Percentiles rank a stretch among this genome's conserved stretches.
Conservation (phyloP, 2,329 filamentous ascomycete species). For the Alternaria sp. region DNA sequence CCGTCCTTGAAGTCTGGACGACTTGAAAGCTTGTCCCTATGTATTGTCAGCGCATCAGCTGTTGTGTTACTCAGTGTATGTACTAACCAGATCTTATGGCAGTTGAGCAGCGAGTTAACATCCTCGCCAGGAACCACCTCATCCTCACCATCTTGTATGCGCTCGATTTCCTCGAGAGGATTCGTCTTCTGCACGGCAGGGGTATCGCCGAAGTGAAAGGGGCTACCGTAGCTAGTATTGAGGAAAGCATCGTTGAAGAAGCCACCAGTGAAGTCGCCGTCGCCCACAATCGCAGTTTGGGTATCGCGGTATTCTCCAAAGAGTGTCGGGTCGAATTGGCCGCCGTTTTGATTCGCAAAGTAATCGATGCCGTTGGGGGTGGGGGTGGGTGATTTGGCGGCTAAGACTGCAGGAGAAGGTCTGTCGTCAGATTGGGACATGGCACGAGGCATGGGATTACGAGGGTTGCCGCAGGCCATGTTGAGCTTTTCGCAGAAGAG, state of each 20-base stretch:
- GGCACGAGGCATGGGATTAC: slow-evolving; percentile 62
- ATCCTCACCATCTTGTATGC: slow-evolving; percentile 75
- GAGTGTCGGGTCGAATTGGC: slow-evolving; percentile 87
- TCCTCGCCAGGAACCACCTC: slow-evolving; percentile 67
- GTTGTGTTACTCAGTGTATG: neutral
- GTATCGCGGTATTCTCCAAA: slow-evolving; percentile 94
- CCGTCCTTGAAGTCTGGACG: slow-evolving; percentile 88
- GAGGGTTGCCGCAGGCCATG: slow-evolving; percentile 63
- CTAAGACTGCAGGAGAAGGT: slow-evolving; percentile 49
- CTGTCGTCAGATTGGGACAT: slow-evolving; percentile 55
- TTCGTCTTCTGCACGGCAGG: slow-evolving; percentile 62
- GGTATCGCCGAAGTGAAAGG: slow-evolving; percentile 73
- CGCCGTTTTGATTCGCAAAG: slow-evolving; percentile 80
- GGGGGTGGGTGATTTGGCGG: slow-evolving; percentile 43
- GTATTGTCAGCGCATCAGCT: slow-evolving; percentile 43
- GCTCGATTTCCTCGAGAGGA: slow-evolving; percentile 80
- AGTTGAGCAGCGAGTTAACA: slow-evolving; percentile 74
- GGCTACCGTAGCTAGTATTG: slow-evolving; percentile 76
- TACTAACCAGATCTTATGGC: slow-evolving; percentile 91
- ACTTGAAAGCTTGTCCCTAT: slow-evolving; percentile 86
- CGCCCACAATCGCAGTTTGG: slow-evolving; percentile 78
- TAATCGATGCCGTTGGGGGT: slow-evolving; percentile 70
- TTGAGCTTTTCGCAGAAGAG: slow-evolving; percentile 65
- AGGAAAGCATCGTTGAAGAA: slow-evolving; percentile 82
- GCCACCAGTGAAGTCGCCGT: slow-evolving; percentile 72